These are phyloP conservation scores for Paraglomus occultum DNA, from an alignment of 192 early-diverging fungal genomes.

Conservation along the genomic window DNA sequence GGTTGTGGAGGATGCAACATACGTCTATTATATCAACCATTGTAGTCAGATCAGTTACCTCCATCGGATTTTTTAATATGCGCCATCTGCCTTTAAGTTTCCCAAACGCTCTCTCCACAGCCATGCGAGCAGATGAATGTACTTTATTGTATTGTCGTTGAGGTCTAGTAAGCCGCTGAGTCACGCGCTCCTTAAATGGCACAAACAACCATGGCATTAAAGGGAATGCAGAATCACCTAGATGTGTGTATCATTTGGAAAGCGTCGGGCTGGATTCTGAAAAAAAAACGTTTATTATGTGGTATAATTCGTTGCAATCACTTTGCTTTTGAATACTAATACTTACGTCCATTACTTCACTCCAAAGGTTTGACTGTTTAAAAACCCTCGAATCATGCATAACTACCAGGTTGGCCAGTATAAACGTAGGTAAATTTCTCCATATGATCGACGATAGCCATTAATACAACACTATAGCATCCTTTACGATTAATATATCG, in stretches of 20 bases:
- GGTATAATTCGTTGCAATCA: too few species aligned
- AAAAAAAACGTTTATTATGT: too few species aligned
- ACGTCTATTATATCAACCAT: background rate
- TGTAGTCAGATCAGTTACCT: background rate
- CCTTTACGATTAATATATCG: conserved; percentile 8
- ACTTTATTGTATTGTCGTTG: background rate
- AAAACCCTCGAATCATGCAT: too few species aligned
- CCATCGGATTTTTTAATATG: background rate
- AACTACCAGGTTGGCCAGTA: background rate
- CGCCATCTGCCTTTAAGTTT: background rate
- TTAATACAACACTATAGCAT: background rate
- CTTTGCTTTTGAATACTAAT: too few species aligned
- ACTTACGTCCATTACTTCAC: too few species aligned
- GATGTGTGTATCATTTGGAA: too few species aligned
- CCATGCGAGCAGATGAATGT: background rate
- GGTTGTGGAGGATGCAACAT: background rate
- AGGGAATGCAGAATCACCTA: too few species aligned
- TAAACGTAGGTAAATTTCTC: conserved; percentile 1
- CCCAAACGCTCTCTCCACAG: conserved; percentile 5
- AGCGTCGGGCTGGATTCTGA: too few species aligned
- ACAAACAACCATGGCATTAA: too few species aligned
- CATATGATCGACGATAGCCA: background rate
- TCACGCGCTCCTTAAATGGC: too few species aligned
- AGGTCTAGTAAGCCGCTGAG: background rate
- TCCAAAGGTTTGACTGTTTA: too few species aligned